phyloP scores from a whole-genome alignment of 345 rosid species.

The Bruguiera gymnorhiza region DNA sequence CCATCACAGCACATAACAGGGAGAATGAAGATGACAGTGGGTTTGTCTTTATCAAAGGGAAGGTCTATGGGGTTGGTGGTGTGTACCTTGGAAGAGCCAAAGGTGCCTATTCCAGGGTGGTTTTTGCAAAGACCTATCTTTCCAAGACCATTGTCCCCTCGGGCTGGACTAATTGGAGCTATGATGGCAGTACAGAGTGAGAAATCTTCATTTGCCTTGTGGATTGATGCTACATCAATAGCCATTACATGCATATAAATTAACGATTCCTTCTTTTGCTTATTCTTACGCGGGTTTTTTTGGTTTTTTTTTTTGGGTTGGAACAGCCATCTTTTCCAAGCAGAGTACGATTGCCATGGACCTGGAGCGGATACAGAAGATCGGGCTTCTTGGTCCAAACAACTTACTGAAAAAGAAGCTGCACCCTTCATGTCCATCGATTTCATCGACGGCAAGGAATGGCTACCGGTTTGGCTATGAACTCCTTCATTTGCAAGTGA shows the following conservation, averaged over 20 bases:
- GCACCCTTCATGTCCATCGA: constrained; percentile 50
- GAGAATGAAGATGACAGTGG: constrained; percentile 58
- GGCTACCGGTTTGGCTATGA: constrained; percentile 69
- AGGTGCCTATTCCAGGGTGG: constrained; percentile 69
- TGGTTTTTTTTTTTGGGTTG: background rate
- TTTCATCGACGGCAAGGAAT: constrained; percentile 63
- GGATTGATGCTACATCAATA: background rate
- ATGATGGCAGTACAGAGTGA: constrained; percentile 59
- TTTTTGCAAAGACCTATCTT: constrained; percentile 70
- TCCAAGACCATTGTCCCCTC: constrained; percentile 68
- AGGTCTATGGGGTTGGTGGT: constrained; percentile 64
- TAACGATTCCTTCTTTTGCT: background rate
- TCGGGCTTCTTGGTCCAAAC: constrained; percentile 60
- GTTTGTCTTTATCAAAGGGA: constrained; percentile 65
- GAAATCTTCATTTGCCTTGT: constrained; percentile 11
- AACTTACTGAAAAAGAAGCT: constrained; percentile 63
- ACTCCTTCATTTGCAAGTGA: background rate
- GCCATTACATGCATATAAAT: no score
- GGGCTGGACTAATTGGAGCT: constrained; percentile 98
- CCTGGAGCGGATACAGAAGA: constrained; percentile 57
- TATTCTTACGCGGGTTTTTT: background rate
- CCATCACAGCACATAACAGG: constrained; percentile 84
- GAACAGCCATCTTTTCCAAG: constrained; percentile 57
- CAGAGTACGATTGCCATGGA: constrained; percentile 67
- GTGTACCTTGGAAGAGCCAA: constrained; percentile 79